A percentile compares a stretch with the other conserved stretches of the same genome.
These are phyloP conservation scores for Talaromyces marneffei DNA, from an alignment of 2,329 filamentous ascomycete species.

Conservation along the genomic window DNA sequence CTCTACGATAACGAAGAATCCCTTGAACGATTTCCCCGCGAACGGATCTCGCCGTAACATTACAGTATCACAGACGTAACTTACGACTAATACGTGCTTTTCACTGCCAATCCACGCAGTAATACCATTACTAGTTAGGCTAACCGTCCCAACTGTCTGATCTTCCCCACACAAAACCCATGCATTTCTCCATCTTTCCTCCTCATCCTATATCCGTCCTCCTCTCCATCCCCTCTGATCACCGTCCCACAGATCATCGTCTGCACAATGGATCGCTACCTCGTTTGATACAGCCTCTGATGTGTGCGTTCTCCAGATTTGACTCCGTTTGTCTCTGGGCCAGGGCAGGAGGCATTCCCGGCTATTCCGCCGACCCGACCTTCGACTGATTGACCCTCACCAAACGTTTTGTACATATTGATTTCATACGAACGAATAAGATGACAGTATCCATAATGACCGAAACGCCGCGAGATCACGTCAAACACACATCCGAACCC, in stretches of 20 bases:
- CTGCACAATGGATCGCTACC: neutral
- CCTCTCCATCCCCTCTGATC: neutral
- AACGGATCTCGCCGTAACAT: neutral
- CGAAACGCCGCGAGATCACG: constrained; percentile 16
- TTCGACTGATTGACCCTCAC: neutral
- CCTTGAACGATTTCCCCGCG: neutral
- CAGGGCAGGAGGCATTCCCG: constrained; percentile 7
- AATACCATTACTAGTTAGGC: neutral
- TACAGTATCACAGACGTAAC: neutral
- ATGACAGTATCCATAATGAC: constrained; percentile 21
- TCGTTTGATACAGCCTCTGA: constrained; percentile 4
- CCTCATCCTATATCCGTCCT: neutral
- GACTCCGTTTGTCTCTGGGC: constrained; percentile 8
- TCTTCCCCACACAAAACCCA: constrained; percentile 1
- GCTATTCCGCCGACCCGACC: neutral
- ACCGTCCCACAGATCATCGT: neutral
- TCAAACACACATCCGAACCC: constrained; percentile 20
- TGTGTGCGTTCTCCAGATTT: constrained; percentile 7
- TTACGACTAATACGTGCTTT: neutral
- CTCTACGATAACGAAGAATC: neutral
- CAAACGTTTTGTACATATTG: neutral
- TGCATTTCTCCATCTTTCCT: neutral
- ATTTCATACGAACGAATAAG: neutral
- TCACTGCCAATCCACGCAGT: neutral
- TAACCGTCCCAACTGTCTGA: neutral